Conservation (phyloP, 73 alveolate species). For the Tetrahymena malaccensis region DNA sequence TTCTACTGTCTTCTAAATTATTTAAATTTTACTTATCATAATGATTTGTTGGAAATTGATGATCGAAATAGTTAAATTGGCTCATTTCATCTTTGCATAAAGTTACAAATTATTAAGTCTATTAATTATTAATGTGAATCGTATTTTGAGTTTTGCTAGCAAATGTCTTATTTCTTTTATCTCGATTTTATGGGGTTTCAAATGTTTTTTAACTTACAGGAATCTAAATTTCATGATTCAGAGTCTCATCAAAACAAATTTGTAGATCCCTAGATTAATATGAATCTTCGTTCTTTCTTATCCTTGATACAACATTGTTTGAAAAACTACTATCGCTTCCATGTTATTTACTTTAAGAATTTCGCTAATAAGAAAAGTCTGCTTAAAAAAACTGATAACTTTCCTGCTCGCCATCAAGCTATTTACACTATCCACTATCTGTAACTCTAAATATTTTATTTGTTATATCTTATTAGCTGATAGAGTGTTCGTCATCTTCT, state of each 20-base stretch:
- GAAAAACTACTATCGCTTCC: background rate
- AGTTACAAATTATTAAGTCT: background rate
- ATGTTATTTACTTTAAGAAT: background rate
- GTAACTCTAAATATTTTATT: background rate
- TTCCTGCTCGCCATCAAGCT: background rate
- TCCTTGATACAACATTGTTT: background rate
- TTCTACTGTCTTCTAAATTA: background rate
- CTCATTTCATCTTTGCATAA: background rate
- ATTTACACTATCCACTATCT: background rate
- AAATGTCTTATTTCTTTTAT: no score
- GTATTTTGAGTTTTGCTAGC: background rate
- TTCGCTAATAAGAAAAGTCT: background rate
- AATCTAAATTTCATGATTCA: background rate
- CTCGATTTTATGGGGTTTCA: background rate
- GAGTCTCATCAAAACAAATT: background rate
- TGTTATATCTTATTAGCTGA: background rate
- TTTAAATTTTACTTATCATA: background rate
- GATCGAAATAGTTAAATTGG: background rate
- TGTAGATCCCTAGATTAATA: background rate
- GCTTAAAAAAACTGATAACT: background rate
- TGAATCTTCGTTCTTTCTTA: background rate
- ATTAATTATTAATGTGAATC: no score
- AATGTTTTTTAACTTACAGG: background rate
- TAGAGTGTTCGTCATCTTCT: background rate
- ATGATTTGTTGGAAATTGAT: background rate